A percentile compares a stretch with the other conserved stretches of the same genome.
Evolutionary conservation across 129 eudicot species (phyloP).

Genomic region (Ambrosia artemisiifolia): DNA sequence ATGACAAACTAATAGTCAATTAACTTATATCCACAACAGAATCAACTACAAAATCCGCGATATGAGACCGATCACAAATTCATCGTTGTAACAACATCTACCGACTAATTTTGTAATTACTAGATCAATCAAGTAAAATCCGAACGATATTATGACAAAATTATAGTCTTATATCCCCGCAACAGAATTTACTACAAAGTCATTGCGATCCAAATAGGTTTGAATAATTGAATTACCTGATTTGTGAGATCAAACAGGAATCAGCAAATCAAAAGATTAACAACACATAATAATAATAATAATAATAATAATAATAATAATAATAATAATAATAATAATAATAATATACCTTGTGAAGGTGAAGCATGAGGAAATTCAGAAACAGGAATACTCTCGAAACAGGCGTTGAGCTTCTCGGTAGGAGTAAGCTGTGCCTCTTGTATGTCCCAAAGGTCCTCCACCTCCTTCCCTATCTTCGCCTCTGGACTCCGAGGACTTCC

Average conservation of each 20-base stretch:
- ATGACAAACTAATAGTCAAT: not conserved
- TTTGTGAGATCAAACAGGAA: not conserved
- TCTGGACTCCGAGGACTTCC: constrained; percentile 70
- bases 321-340: too few species aligned
- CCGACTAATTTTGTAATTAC: constrained; percentile 5
- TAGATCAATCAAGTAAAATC: constrained; percentile 5
- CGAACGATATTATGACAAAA: not conserved
- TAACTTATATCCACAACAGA: too few species aligned
- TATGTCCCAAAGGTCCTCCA: constrained; percentile 82
- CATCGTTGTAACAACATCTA: not conserved
- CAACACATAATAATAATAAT: not conserved
- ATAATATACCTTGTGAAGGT: constrained; percentile 52
- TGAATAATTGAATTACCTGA: not conserved
- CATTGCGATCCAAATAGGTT: not conserved
- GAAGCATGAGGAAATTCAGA: constrained; percentile 86
- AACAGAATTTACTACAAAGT: not conserved
- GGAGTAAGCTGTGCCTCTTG: constrained; percentile 78
- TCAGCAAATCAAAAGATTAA: not conserved
- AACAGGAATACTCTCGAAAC: constrained; percentile 88
- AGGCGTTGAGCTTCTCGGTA: constrained; percentile 89
- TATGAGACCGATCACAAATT: too few species aligned
- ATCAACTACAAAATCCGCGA: too few species aligned
- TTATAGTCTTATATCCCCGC: not conserved
- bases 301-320: too few species aligned
- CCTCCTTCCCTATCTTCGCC: constrained; percentile 76